Evolutionary conservation across 495 filamentous ascomycete genomes (phyloP), one percentile per base, ranked within the genome.

Genomic region (Hypoxylon rickii): DNA sequence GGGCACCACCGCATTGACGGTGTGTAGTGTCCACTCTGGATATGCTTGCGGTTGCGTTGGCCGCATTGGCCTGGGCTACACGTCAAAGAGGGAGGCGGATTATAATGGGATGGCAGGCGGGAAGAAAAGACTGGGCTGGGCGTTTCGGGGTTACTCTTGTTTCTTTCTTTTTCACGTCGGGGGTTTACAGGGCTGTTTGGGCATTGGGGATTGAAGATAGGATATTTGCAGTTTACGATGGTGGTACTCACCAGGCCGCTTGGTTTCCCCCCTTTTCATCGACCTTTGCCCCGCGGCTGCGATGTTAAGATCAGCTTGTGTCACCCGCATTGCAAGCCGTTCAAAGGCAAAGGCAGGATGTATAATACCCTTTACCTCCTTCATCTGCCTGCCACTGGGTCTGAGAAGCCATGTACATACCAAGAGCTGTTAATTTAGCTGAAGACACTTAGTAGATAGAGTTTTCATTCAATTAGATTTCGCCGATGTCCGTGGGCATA

Each of bases 291-390:
- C 15, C 33, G 21, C 38, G 32, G 11, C 31, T 42, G 15, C 36
- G 18, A 31, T 44, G 45, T 29, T 0, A 38, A 10, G 17, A 2
- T 3, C 44, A 8, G 16, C 20, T 13, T 34, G 13, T 5, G 8
- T 34, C 3, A n/a, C n/a, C 39, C 36, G 20, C 55, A 16, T 44
- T 44, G 37, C 19, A 31, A 15, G n/a, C n/a, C n/a, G 38, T 19
- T 19, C 38, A 21, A 36, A 58, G 43, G 51, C 45, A 41, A 47
- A 58, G 38, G 55, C 49, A 54, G 58, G 58, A 63, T 63, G 63
- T 65, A 62, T 48, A 53, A 49, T 26, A 15, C 29, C 11, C 12
- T 40, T 42, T 39, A 10, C 20, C 34, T 22, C 44, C 19, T 24
- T 33, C n/a, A n/a, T n/a, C n/a, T 12, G 5, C 21, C 16, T 10